A percentile compares a stretch with the other conserved stretches of the same genome.
These are phyloP conservation scores for Vairimorpha ceranae DNA, from an alignment of 371 early-diverging fungal genomes.

Conservation along the genomic window DNA sequence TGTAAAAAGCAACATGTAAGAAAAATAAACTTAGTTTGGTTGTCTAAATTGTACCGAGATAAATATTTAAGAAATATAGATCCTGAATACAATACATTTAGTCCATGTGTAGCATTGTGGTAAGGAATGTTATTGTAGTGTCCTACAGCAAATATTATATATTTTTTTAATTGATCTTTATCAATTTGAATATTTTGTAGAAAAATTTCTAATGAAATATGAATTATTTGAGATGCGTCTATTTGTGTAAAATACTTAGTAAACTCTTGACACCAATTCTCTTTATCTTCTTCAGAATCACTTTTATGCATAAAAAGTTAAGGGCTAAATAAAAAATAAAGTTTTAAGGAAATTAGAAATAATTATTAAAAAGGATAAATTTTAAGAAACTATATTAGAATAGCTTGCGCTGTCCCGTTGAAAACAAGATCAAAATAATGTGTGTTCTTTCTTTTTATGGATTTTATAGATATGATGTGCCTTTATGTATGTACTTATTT, in stretches of 20 bases:
- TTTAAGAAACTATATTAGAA: too few relatives aligned
- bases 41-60: neutral
- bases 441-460: too few relatives aligned
- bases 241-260: neutral
- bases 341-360: too few relatives aligned
- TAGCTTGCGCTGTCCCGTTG: too few relatives aligned
- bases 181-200: neutral
- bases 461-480: too few relatives aligned
- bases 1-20: conserved; percentile 10
- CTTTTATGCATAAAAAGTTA: too few relatives aligned
- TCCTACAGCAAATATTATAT: neutral
- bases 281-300: too few relatives aligned
- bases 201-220: neutral
- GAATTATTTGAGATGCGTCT: neutral
- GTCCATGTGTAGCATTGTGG: conserved; percentile 19
- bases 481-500: too few relatives aligned
- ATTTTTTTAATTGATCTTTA: neutral
- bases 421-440: too few relatives aligned
- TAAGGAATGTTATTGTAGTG: neutral
- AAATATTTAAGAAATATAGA: conserved; percentile 1
- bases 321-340: too few relatives aligned
- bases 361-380: too few relatives aligned
- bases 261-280: too few relatives aligned
- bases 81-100: conserved; percentile 19
- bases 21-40: neutral